phyloP scores from a whole-genome alignment of 495 filamentous ascomycete genomes.

The Daldinia caldariorum region DNA sequence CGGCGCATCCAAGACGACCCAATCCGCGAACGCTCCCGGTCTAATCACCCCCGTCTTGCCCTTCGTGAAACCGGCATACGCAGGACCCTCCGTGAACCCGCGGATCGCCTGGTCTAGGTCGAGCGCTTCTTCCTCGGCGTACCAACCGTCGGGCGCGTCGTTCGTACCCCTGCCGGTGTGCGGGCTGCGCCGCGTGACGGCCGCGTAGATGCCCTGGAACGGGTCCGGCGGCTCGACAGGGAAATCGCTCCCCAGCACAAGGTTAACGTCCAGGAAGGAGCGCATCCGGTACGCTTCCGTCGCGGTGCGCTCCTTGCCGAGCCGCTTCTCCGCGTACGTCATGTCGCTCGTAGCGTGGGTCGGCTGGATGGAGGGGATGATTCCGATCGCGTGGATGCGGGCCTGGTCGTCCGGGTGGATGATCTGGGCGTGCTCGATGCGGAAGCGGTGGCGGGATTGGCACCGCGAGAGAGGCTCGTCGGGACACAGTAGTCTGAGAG shows the following conservation, averaged over 20 bases:
- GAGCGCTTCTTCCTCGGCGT: constrained; percentile 64
- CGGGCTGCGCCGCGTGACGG: constrained; percentile 63
- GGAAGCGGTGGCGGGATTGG: constrained; percentile 61
- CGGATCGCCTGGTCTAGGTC: constrained; percentile 62
- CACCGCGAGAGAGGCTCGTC: constrained; percentile 51
- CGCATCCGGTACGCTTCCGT: constrained; percentile 68
- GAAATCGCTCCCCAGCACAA: constrained; percentile 70
- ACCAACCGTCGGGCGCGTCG: constrained; percentile 60
- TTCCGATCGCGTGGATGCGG: constrained; percentile 62
- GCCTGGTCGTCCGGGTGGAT: constrained; percentile 68
- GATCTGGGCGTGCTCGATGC: constrained; percentile 74
- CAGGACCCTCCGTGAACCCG: constrained; percentile 63
- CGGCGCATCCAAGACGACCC: constrained; percentile 67
- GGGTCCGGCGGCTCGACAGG: constrained; percentile 71
- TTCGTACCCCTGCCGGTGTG: constrained; percentile 58
- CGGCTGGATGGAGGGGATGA: constrained; percentile 73
- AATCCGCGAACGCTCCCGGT: constrained; percentile 67
- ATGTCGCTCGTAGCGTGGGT: constrained; percentile 74
- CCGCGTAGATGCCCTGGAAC: constrained; percentile 70
- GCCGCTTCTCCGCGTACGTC: constrained; percentile 64
- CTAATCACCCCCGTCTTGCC: constrained; percentile 62
- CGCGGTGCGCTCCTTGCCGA: constrained; percentile 60
- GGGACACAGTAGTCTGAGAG: constrained; percentile 59
- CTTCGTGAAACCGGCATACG: constrained; percentile 61
- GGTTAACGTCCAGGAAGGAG: constrained; percentile 55